Conservation (phyloP, 768 basidiomycete genomes). For the Rhodotorula kratochvilovae region DNA sequence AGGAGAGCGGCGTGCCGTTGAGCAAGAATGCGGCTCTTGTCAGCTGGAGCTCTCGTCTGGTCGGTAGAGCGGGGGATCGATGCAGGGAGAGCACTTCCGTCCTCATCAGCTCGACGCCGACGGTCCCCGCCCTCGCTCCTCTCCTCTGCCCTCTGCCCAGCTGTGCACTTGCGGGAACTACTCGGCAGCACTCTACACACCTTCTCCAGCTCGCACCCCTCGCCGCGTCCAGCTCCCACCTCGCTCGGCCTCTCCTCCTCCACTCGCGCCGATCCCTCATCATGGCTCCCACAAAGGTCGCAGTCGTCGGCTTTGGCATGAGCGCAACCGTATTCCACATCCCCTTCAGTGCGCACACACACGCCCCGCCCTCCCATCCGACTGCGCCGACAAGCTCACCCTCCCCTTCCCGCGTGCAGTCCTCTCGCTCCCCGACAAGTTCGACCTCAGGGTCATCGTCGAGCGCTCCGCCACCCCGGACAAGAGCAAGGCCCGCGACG, state of each 20-base stretch:
- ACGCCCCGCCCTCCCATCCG: neutral
- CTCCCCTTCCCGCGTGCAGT: conserved; percentile 43
- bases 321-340: conserved; percentile 62
- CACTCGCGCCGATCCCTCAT: neutral
- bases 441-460: conserved; percentile 68
- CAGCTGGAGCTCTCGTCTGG: too few species aligned
- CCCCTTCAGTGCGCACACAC: conserved; percentile 54
- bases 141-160: too few species aligned
- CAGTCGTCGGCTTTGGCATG: conserved; percentile 38
- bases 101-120: too few species aligned
- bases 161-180: too few species aligned
- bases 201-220: too few species aligned
- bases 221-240: neutral
- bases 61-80: too few species aligned
- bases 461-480: conserved; percentile 57
- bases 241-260: neutral
- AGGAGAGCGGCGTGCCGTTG: too few species aligned
- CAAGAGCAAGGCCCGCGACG: conserved; percentile 62
- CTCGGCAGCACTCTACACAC: too few species aligned
- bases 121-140: neutral
- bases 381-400: neutral
- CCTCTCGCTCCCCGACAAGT: conserved; percentile 62
- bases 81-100: too few species aligned
- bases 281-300: conserved; percentile 16
- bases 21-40: too few species aligned